Evolutionary conservation across 495 filamentous ascomycete species (phyloP).

Genomic region (Penicillium goetzii): DNA sequence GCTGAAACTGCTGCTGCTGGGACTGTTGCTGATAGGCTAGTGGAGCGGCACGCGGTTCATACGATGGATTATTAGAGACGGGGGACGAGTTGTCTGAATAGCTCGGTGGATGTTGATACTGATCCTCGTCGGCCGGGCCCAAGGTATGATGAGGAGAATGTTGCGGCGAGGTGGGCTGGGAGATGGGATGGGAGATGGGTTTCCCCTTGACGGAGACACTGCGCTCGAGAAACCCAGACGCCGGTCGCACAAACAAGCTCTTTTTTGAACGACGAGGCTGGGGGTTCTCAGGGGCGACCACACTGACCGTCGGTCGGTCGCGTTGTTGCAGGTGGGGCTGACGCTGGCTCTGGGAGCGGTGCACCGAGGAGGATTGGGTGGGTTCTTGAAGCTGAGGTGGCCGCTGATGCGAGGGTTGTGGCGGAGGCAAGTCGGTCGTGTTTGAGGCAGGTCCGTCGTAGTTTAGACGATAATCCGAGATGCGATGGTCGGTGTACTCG

Average conservation of each 20-base stretch:
- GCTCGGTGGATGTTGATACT: slow-evolving; percentile 18
- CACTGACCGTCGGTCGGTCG: slow-evolving; percentile 33
- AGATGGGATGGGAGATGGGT: slow-evolving; percentile 27
- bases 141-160: slow-evolving; percentile 16
- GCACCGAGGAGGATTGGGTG: slow-evolving; percentile 29
- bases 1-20: slow-evolving; percentile 13
- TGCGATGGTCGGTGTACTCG: slow-evolving; percentile 30
- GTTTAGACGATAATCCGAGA: slow-evolving; percentile 15
- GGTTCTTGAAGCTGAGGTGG: slow-evolving; percentile 20
- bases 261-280: slow-evolving; percentile 25
- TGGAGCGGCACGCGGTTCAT: slow-evolving; percentile 23
- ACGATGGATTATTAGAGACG: slow-evolving; percentile 3
- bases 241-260: slow-evolving; percentile 24
- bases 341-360: slow-evolving; percentile 39
- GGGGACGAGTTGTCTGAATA: slow-evolving; percentile 24
- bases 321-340: slow-evolving; percentile 30
- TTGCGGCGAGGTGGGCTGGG: slow-evolving; percentile 33
- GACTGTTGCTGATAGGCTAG: slow-evolving; percentile 27
- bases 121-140: slow-evolving; percentile 42
- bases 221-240: slow-evolving; percentile 32
- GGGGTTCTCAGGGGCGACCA: slow-evolving; percentile 26
- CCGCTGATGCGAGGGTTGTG: slow-evolving; percentile 10
- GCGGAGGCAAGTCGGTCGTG: background rate
- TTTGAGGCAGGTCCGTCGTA: background rate
- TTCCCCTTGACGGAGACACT: slow-evolving; percentile 29